Conservation (phyloP, 2,329 filamentous ascomycete genomes). For the Penicillium griseofulvum region DNA sequence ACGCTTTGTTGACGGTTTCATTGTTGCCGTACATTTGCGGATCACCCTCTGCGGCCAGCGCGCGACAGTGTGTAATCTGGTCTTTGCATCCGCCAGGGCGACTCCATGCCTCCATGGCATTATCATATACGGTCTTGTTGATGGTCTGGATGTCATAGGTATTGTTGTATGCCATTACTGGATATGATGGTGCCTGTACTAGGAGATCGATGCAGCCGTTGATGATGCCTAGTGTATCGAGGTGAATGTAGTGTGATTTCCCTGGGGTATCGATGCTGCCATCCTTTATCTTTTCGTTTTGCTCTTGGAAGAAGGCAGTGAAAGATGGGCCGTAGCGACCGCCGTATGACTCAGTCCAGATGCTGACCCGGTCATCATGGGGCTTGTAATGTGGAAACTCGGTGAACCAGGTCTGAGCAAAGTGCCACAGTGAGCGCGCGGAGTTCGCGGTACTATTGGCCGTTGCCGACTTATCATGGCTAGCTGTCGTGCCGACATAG, state of each 20-base stretch:
- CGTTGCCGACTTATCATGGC: constrained; percentile 42
- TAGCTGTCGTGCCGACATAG: constrained; percentile 53
- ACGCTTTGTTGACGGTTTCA: constrained; percentile 46
- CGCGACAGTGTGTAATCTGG: constrained; percentile 52
- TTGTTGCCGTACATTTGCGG: constrained; percentile 50
- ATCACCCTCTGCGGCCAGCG: constrained; percentile 48
- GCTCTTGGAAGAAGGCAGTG: constrained; percentile 41
- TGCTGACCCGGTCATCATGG: constrained; percentile 51
- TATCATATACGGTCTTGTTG: constrained; percentile 48
- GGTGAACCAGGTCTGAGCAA: constrained; percentile 61
- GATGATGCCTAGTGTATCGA: constrained; percentile 56
- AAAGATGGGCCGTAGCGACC: constrained; percentile 46
- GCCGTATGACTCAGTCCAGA: constrained; percentile 49
- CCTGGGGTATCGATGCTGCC: constrained; percentile 26
- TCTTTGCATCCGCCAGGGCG: constrained; percentile 54
- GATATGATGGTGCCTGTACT: constrained; percentile 49
- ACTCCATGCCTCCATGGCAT: constrained; percentile 47
- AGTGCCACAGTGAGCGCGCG: constrained; percentile 58
- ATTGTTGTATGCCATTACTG: constrained; percentile 57
- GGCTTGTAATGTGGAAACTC: constrained; percentile 63
- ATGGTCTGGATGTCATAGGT: constrained; percentile 57
- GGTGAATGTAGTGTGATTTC: constrained; percentile 38
- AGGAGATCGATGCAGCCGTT: constrained; percentile 57
- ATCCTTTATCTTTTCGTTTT: constrained; percentile 42
- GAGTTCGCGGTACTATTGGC: constrained; percentile 54